Conservation (phyloP, 83 land plant species). For the Thuja plicata region DNA sequence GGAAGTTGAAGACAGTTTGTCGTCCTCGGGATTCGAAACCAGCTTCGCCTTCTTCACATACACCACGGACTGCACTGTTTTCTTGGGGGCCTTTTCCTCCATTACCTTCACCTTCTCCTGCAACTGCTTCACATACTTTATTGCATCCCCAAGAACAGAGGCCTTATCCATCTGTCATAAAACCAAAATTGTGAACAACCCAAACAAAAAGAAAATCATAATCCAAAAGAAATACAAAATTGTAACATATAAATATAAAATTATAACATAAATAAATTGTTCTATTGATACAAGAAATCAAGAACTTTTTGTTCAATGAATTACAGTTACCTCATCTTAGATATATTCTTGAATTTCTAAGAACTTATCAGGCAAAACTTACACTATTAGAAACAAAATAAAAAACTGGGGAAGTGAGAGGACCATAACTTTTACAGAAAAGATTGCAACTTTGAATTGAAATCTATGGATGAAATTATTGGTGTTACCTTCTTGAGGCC, state of each 20-base stretch:
- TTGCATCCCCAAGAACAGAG: conserved; percentile 83
- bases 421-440: background rate
- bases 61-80: conserved; percentile 51
- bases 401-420: too few species aligned
- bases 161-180: conserved; percentile 81
- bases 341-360: too few species aligned
- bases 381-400: too few species aligned
- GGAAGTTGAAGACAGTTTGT: background rate
- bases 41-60: conserved; percentile 36
- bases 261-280: too few species aligned
- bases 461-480: background rate
- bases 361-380: too few species aligned
- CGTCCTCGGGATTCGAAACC: conserved; percentile 19
- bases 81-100: conserved; percentile 56
- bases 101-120: conserved; percentile 65
- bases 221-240: too few species aligned
- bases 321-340: too few species aligned
- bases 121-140: conserved; percentile 80
- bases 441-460: background rate
- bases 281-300: too few species aligned
- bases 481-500: conserved; percentile 5
- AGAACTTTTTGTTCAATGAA: too few species aligned
- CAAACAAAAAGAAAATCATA: background rate
- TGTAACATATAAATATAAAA: too few species aligned
- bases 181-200: too few species aligned